Base-by-base conservation (phyloP, 2,329 filamentous ascomycete species). In the Talaromyces sp. region DNA sequence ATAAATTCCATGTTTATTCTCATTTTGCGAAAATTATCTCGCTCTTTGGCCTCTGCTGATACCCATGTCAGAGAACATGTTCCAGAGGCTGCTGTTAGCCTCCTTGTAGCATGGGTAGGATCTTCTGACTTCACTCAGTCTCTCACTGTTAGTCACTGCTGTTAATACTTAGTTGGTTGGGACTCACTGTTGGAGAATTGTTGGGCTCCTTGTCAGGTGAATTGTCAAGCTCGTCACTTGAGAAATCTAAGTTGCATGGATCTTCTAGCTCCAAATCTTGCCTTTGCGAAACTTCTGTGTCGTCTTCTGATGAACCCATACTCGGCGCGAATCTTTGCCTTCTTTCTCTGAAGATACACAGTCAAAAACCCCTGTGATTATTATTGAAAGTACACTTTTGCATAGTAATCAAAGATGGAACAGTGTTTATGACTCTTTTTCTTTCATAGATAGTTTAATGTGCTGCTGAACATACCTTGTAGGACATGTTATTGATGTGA, bases 21-120 rank as follows among this genome's bases (percentile, higher is more conserved):
- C 54, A 68, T 62, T 26, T 61, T 67, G 41, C 57, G 54, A 56
- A 69, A 73, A 29, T 52, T 62, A 29, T 71, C 71, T 24, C 65
- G 62, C 58, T 70, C 68, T 54, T 62, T 66, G 5, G 66, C 64
- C 29, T 67, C 58, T 8, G 64, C 56, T 46, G 66, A 68, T 31
- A 66, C 59, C 71, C 71, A 74, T 35, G 67, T 72, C 50, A 64
- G 66, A 24, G 71, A 74, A 9, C 65, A 21, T 24, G 11, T 24
- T 11, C 19, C n/a, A 19, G 43, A 46, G 43, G 19, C n/a, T 14
- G 43, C n/a, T 24, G 43, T 10, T 46, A 10, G 11, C n/a, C 21
- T 46, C 43, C 21, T 46, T 46, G 19, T 46, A 46, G 4, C n/a
- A 11, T 46, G 43, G 5, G 43, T 11, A 24, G n/a, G 24, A 21